Base-by-base conservation (phyloP, 805 yeast species). In the Candida multigemmis region DNA sequence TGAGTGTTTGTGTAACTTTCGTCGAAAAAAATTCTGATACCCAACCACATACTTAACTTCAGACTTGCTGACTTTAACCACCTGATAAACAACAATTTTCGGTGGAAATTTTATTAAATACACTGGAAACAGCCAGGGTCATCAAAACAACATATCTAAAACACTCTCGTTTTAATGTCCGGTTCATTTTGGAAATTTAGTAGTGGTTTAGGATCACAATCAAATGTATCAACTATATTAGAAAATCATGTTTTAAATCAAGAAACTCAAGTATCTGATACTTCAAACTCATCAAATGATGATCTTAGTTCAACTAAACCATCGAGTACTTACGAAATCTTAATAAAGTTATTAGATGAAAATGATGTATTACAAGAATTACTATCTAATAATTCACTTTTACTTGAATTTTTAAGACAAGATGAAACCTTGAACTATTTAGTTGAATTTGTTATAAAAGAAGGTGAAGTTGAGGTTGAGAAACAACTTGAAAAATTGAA, bases 181-280 rank as follows among this genome's bases (percentile, higher is more conserved):
- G 63, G 67, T 12, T 56, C 65, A 12, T 62, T 61, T 38, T 62
- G 68, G 68, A 61, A 61, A 41, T 60, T 61, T 40, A 57, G 62
- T 34, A 61, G 59, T 41, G 68, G 68, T 26, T 60, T 60, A 40
- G 54, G 65, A 15, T 57, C 66, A 25, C 40, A 60, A 20, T 57
- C 65, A 16, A 61, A 60, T 27, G 53, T 62, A 24, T 48, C 59
- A 23, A 50, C 60, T 10, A 41, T 62, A 15, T 48, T 62, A 29
- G 68, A 62, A 28, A 48, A 50, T 27, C 46, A 55, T 32, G 36
- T 46, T 12, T 33, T 40, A 26, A 43, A 36, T 30, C 32, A 32
- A 14, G 51, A 41, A 14, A 32, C 24, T 19, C 23, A 22, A 12
- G 38, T n/a, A n/a, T n/a, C n/a, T n/a, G n/a, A n/a, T n/a, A 25